A percentile compares a stretch with the other conserved stretches of the same genome.
Evolutionary conservation across 495 filamentous ascomycete genomes (phyloP).

Genomic region (Aspergillus diversus): DNA sequence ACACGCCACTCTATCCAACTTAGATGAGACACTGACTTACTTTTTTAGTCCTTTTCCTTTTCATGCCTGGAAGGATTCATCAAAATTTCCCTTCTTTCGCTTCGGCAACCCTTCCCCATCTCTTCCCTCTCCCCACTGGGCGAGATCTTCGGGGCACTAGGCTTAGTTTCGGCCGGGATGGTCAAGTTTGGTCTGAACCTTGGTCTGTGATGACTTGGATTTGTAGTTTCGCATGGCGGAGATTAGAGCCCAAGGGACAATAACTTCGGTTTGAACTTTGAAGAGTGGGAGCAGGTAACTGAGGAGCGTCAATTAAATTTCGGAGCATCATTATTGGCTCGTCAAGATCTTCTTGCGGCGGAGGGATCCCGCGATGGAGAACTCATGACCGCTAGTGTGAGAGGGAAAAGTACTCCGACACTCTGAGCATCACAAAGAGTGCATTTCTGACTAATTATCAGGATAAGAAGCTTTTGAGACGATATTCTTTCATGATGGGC

Average conservation of each 20-base stretch:
- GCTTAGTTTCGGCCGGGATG: slow-evolving; percentile 4
- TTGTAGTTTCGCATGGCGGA: not conserved
- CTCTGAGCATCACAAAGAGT: not conserved
- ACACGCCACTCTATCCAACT: no score
- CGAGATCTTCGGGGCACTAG: not conserved
- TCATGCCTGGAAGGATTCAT: not conserved
- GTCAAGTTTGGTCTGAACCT: not conserved
- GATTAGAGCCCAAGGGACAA: not conserved
- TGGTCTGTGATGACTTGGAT: slow-evolving; percentile 5
- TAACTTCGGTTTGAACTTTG: not conserved
- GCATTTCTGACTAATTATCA: not conserved
- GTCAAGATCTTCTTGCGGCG: no score
- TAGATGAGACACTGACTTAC: no score
- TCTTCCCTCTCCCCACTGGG: not conserved
- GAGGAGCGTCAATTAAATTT: no score
- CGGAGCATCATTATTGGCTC: no score
- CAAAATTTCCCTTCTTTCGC: not conserved
- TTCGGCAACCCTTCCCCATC: not conserved
- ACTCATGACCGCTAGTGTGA: not conserved
- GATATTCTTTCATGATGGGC: not conserved
- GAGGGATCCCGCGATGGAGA: not conserved
- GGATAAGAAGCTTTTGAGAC: not conserved
- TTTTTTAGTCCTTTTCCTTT: not conserved
- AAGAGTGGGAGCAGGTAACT: not conserved
- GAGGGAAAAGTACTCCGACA: not conserved